Evolutionary conservation across 495 filamentous ascomycete species (phyloP).

Genomic region (Penicillium cosmopolitanum): DNA sequence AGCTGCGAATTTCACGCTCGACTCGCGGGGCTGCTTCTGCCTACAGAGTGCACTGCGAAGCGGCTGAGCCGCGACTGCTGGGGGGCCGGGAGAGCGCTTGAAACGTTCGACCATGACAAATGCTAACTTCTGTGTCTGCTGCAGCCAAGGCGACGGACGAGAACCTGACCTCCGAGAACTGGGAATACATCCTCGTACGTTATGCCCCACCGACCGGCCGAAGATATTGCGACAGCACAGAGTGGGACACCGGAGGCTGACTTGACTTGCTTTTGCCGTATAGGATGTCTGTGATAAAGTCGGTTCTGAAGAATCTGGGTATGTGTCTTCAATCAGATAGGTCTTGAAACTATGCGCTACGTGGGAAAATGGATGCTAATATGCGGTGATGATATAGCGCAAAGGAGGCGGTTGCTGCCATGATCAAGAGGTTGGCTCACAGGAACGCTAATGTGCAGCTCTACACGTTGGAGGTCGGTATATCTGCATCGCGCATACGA

Average conservation of each 20-base stretch:
- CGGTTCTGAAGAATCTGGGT: slow-evolving; percentile 64
- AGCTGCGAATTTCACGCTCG: not conserved
- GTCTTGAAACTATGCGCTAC: not conserved
- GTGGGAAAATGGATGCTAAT: slow-evolving; percentile 18
- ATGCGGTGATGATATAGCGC: slow-evolving; percentile 47
- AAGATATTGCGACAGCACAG: not conserved
- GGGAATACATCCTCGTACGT: slow-evolving; percentile 89
- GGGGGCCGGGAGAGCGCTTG: not conserved
- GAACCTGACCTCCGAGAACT: slow-evolving; percentile 97
- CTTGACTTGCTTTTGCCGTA: slow-evolving; percentile 10
- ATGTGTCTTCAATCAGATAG: slow-evolving; percentile 24
- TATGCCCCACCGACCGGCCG: not conserved
- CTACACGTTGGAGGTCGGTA: slow-evolving; percentile 87
- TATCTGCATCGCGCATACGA: not conserved
- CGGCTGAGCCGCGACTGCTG: not conserved
- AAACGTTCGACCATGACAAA: not conserved
- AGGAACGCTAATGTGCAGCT: slow-evolving; percentile 99
- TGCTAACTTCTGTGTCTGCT: slow-evolving; percentile 28
- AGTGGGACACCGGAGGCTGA: slow-evolving; percentile 20
- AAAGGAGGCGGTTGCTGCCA: slow-evolving; percentile 88
- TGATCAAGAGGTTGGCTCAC: slow-evolving; percentile 96
- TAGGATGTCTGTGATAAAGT: slow-evolving; percentile 97
- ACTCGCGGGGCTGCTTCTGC: not conserved
- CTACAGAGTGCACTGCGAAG: not conserved
- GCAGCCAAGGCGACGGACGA: slow-evolving; percentile 98